Conservation (phyloP, 768 basidiomycete genomes). For the Hortiboletus campestris region DNA sequence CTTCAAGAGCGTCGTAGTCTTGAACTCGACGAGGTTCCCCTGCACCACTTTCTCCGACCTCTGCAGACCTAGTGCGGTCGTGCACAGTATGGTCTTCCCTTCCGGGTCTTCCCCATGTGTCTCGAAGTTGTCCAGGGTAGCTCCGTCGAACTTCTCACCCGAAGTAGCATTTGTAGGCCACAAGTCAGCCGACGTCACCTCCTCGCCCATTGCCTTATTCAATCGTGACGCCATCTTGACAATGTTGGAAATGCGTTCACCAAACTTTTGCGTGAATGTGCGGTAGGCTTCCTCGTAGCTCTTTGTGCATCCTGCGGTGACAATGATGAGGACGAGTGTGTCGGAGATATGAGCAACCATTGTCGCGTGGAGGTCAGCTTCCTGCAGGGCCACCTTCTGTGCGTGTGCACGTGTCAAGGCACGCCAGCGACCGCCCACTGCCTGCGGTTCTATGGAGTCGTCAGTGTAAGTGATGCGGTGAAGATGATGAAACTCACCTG, state of each 20-base stretch:
- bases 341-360: constrained; percentile 46
- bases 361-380: constrained; percentile 31
- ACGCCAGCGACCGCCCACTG: constrained; percentile 55
- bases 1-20: constrained; percentile 46
- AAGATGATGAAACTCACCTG: constrained; percentile 33
- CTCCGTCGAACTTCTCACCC: constrained; percentile 39
- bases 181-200: constrained; percentile 55
- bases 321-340: constrained; percentile 42
- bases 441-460: constrained; percentile 42
- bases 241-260: constrained; percentile 34
- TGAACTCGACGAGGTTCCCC: constrained; percentile 47
- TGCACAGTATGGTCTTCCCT: constrained; percentile 44
- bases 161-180: constrained; percentile 47
- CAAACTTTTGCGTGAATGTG: constrained; percentile 33
- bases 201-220: constrained; percentile 55
- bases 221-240: constrained; percentile 32
- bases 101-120: constrained; percentile 9
- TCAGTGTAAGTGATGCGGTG: not conserved
- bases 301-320: constrained; percentile 39
- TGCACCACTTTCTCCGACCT: constrained; percentile 35
- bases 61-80: constrained; percentile 54
- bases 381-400: constrained; percentile 31
- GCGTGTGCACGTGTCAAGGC: constrained; percentile 51
- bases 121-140: constrained; percentile 48
- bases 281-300: constrained; percentile 33